Percentiles rank a stretch among this genome's conserved stretches.
Conservation (phyloP, 116 monocot species). For the Cymodocea nodosa region DNA sequence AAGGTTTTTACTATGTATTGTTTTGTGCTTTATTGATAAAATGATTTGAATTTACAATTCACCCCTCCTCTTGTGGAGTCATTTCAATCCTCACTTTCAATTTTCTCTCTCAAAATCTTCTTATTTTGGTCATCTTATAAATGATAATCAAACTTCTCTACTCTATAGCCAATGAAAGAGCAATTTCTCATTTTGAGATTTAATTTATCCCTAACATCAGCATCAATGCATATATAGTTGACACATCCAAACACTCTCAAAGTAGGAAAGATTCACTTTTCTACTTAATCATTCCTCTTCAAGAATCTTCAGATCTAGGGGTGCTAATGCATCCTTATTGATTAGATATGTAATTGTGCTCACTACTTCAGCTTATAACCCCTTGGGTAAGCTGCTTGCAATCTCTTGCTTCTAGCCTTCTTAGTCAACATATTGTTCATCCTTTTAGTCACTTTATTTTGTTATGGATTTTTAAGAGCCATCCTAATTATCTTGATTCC, state of each 20-base stretch:
- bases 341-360: neutral
- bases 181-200: neutral
- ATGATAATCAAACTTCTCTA: neutral
- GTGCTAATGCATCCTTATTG: neutral
- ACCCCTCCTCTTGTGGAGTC: too few relatives aligned
- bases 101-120: too few relatives aligned
- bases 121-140: too few relatives aligned
- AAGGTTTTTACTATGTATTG: too few relatives aligned
- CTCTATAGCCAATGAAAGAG: neutral
- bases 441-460: slow-evolving; percentile 1
- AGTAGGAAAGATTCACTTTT: slow-evolving; percentile 2
- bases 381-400: neutral
- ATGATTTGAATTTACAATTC: too few relatives aligned
- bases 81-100: too few relatives aligned
- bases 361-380: neutral
- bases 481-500: slow-evolving; percentile 6
- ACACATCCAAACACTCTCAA: neutral
- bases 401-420: neutral
- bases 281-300: neutral
- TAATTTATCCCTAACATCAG: neutral
- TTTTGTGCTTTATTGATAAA: too few relatives aligned
- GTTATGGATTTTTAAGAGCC: neutral
- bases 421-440: slow-evolving; percentile 11
- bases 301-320: neutral
- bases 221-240: neutral